Evolutionary conservation across 129 eudicot genomes (phyloP), one percentile per base, ranked within the genome.

Genomic region (Centrapalus pauciflorus): DNA sequence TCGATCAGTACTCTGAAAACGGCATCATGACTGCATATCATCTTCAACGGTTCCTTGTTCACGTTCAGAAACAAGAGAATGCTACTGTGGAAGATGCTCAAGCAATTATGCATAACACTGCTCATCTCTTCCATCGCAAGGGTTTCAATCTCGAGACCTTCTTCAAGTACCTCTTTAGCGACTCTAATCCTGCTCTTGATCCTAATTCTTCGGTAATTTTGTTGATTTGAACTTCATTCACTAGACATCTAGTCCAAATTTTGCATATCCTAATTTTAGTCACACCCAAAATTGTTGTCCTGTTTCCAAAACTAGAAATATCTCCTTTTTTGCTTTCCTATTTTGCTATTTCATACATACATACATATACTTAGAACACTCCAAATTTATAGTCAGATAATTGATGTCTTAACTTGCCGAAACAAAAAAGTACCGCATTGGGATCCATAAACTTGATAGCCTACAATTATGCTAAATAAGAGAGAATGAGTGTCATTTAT

Each of bases 61-160:
- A 89, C n/a, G 84, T 77, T 12, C 99, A 93, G 77, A 68, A 65
- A 0, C 88, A 93, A 67, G 74, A 69, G 25, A 71, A 70, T 3
- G 86, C 96, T 48, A 81, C 78, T 13, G 2, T 86, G 3, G 87
- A 80, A 25, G 85, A 84, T 49, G 99, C 99, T 23, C 86, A 82
- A 54, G 81, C 80, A 1, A 75, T 89, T 51, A 74, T 93, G 79
- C 75, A 86, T 58, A 54, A 27, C 12, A 67, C 82, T 41, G 58
- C 64, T 5, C 76, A 73, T 60, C 55, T 88, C 3, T 89, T 89
- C 37, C 87, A 81, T 45, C 81, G 83, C 20, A 77, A 61, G 61
- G 96, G 95, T 5, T 70, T 93, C 34, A 79, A 80, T 64, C 81
- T 86, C 29, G 96, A 89, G 38, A 85, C 77, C 0, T 93, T 93